Conservation (phyloP, 176 grass and related monocot species). For the Eleusine indica region DNA sequence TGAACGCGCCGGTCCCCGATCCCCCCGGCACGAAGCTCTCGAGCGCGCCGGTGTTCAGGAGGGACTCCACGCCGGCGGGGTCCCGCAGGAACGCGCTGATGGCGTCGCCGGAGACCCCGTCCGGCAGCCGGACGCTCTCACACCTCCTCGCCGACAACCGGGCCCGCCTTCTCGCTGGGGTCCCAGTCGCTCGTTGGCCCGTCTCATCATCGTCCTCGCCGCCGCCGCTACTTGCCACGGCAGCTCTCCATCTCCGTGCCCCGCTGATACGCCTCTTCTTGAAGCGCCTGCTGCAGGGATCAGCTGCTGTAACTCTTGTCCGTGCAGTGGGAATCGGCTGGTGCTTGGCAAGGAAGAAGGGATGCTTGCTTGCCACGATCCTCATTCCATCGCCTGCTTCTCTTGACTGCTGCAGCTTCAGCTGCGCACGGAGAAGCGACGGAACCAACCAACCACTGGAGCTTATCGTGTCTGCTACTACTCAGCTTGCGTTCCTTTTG, state of each 20-base stretch:
- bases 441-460: slow-evolving; percentile 18
- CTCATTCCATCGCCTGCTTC: slow-evolving; percentile 48
- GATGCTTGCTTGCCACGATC: slow-evolving; percentile 26
- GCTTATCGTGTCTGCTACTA: slow-evolving; percentile 34
- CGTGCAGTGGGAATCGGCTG: neutral
- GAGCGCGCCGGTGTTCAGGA: slow-evolving; percentile 77
- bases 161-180: slow-evolving; percentile 18
- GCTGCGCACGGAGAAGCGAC: neutral
- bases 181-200: neutral
- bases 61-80: slow-evolving; percentile 67
- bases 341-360: slow-evolving; percentile 1
- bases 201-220: slow-evolving; percentile 9
- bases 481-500: neutral
- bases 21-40: slow-evolving; percentile 59
- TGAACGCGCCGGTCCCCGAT: slow-evolving; percentile 29
- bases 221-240: neutral
- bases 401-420: slow-evolving; percentile 32
- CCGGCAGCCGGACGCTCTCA: slow-evolving; percentile 49
- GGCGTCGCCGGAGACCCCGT: slow-evolving; percentile 26
- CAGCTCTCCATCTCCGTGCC: slow-evolving; percentile 52
- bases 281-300: slow-evolving; percentile 17
- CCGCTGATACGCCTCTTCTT: neutral
- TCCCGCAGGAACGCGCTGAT: slow-evolving; percentile 72
- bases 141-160: slow-evolving; percentile 46
- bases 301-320: neutral